These are phyloP conservation scores for Beauveria bassiana DNA, from an alignment of 2,329 filamentous ascomycete species.

Conservation along the genomic window DNA sequence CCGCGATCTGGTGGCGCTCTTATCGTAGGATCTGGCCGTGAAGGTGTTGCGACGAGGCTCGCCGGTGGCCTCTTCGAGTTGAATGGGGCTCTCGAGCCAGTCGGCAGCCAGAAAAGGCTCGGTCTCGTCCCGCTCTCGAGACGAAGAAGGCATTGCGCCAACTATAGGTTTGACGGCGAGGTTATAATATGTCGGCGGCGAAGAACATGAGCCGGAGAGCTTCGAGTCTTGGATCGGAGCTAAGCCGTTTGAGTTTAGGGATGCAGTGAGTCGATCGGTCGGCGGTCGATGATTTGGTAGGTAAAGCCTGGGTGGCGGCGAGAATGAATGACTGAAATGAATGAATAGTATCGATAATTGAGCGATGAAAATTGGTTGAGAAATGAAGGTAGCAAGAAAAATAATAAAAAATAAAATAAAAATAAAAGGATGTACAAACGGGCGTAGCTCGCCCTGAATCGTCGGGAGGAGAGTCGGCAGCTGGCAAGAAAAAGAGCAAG, in stretches of 20 bases:
- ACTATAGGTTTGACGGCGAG: neutral
- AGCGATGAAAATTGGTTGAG: neutral
- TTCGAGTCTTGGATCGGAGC: neutral
- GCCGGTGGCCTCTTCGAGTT: neutral
- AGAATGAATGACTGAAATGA: neutral
- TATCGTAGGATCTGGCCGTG: neutral
- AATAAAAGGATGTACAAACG: neutral
- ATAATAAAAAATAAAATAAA: no score
- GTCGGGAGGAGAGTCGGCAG: no score
- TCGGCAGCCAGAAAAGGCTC: neutral
- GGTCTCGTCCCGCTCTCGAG: neutral
- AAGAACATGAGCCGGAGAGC: neutral
- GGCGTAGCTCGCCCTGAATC: no score
- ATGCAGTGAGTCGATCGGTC: neutral
- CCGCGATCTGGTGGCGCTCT: constrained; percentile 5
- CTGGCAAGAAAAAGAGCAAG: no score
- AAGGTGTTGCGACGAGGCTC: neutral
- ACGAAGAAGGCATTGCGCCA: neutral
- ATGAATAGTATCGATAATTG: neutral
- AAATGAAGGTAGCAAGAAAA: neutral
- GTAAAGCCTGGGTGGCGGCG: neutral
- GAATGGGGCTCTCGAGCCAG: neutral
- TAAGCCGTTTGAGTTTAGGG: neutral
- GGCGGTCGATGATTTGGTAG: neutral
- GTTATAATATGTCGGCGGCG: neutral